phyloP scores from a whole-genome alignment of 1,284 basidiomycete genomes.

The Cryptococcus deneoformans region DNA sequence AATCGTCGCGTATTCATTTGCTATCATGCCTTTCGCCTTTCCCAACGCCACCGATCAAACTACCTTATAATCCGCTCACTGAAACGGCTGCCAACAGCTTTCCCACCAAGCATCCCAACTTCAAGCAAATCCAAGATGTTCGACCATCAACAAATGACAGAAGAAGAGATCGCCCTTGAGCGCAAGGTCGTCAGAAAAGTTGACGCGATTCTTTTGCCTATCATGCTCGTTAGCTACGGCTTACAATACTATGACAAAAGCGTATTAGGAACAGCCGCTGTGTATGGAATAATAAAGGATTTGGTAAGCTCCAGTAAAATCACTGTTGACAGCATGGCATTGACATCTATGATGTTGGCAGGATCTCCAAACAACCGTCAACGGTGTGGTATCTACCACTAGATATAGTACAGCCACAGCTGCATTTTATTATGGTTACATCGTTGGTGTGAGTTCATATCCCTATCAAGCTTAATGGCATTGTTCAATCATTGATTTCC shows the following conservation, averaged over 20 bases:
- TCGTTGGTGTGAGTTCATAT: conserved; percentile 37
- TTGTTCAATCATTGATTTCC: background rate
- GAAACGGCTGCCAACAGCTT: too few relatives aligned
- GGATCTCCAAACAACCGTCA: conserved; percentile 36
- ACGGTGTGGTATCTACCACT: conserved; percentile 42
- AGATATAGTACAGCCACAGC: conserved; percentile 47
- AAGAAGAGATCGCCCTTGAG: conserved; percentile 11
- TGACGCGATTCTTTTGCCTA: conserved; percentile 44
- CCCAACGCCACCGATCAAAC: too few relatives aligned
- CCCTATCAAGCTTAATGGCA: background rate
- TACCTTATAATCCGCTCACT: too few relatives aligned
- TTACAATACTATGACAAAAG: conserved; percentile 52
- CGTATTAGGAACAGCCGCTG: conserved; percentile 52
- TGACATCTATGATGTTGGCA: conserved; percentile 5
- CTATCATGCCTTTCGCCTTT: too few relatives aligned
- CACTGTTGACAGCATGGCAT: background rate
- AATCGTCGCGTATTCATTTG: too few relatives aligned
- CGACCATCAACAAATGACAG: too few relatives aligned
- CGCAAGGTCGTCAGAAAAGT: conserved; percentile 27
- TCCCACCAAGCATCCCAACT: too few relatives aligned
- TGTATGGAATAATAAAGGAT: conserved; percentile 54
- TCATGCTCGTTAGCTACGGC: conserved; percentile 48
- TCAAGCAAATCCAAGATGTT: too few relatives aligned
- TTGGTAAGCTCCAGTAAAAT: conserved; percentile 24
- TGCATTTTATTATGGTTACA: conserved; percentile 55